Base-by-base conservation (phyloP, 352 stramenopile species). In the Pythium scleroteichum region DNA sequence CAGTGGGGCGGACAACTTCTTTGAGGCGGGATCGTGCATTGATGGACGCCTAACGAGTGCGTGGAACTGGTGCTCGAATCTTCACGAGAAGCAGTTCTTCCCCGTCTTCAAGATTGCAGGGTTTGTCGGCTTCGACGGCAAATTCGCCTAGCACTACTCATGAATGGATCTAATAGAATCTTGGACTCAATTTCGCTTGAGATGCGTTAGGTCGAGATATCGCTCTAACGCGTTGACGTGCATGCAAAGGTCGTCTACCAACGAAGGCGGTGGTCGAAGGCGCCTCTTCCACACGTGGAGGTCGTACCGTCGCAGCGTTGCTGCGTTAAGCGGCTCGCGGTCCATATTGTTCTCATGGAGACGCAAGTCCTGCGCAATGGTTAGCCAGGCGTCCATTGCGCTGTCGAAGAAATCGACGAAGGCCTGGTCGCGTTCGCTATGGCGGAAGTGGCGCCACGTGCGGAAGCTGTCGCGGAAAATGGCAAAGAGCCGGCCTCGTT, bases 1-100 rank as follows among this genome's bases (percentile, higher is more conserved):
- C 33, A 97, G 87, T 54, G 92, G 94, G 27, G 92, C 86, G 29
- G 91, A 98, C 71, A 98, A 98, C 65, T 98, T 97, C 59, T 98
- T 98, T 53, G 95, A 98, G 49, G 94, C 95, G 10, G 94, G 94
- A 6, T 97, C 85, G 48, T 99, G 96, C 66, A 98, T 99, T 60
- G 96, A 99, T 71, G 96, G 96, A 12, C 79, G 96, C 6, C 87
- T 99, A 50, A 99, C 96, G 32, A 98, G 88, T 40, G 96, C 96
- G 5, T 99, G 96, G 96, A 98, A 99, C 75, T 99, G 96, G 96
- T 99, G 96, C 74, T 98, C 90, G 20, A 89, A 97, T 49, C 72
- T 99, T 40, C 74, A 94, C 62, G 79, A 88, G 40, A 98, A 99
- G 71, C 76, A 64, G 16, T 99, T 97, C 72, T 99, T 98, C 68